Evolutionary conservation across 257 asterid genomes (phyloP).

Genomic region (Salvia splendens): DNA sequence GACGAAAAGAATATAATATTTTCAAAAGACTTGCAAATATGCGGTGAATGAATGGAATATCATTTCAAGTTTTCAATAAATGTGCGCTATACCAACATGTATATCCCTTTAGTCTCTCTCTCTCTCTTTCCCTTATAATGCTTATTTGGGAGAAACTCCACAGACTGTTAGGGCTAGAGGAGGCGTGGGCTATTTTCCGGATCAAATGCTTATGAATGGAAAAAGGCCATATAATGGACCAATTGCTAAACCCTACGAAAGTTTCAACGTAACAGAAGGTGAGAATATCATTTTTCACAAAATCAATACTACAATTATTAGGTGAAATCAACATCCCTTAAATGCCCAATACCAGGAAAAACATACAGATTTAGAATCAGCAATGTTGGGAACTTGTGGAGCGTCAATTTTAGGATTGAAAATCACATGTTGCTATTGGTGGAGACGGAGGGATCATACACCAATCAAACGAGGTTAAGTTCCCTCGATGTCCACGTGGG

Average conservation of each 20-base stretch:
- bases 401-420: conserved; percentile 63
- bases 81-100: too few relatives aligned
- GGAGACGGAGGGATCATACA: conserved; percentile 73
- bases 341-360: conserved; percentile 40
- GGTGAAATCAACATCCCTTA: too few relatives aligned
- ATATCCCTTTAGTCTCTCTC: too few relatives aligned
- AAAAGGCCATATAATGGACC: conserved; percentile 53
- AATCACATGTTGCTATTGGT: conserved; percentile 60
- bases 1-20: too few relatives aligned
- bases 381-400: conserved; percentile 61
- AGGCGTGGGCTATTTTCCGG: conserved; percentile 27
- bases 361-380: conserved; percentile 59
- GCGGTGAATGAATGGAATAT: too few relatives aligned
- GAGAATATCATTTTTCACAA: too few relatives aligned
- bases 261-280: conserved; percentile 53
- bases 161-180: conserved; percentile 36
- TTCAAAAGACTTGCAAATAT: too few relatives aligned
- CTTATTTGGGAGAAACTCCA: too few relatives aligned
- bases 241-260: conserved; percentile 37
- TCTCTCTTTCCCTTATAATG: too few relatives aligned
- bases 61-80: too few relatives aligned
- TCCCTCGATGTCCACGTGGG: conserved; percentile 75
- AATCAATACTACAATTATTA: too few relatives aligned
- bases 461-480: conserved; percentile 42
- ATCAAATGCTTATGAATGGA: conserved; percentile 68